These are phyloP conservation scores for Entonaema liquescens DNA, from an alignment of 495 filamentous ascomycete genomes.

Conservation along the genomic window DNA sequence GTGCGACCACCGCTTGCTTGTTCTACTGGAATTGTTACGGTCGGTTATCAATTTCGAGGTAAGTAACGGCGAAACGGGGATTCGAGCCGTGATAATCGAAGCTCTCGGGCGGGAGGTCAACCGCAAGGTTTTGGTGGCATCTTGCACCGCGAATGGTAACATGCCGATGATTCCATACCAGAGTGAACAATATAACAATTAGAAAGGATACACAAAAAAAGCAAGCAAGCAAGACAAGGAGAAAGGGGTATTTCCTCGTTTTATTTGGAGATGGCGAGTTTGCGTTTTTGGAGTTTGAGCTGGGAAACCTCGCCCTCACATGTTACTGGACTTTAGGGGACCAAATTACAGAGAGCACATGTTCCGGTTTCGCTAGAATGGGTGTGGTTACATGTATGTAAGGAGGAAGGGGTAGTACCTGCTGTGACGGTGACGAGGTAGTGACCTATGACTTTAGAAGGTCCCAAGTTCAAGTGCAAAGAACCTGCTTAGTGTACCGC, in stretches of 20 bases:
- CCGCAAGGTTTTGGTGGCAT: slow-evolving; percentile 54
- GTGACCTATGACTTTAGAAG: slow-evolving; percentile 4
- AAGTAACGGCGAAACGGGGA: slow-evolving; percentile 2
- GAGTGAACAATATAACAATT: slow-evolving; percentile 16
- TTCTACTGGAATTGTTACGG: not conserved
- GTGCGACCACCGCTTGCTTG: slow-evolving; percentile 30
- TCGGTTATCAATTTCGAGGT: slow-evolving; percentile 20
- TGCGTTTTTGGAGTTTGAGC: slow-evolving; percentile 6
- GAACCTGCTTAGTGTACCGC: slow-evolving; percentile 15
- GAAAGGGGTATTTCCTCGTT: not conserved
- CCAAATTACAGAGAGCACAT: slow-evolving; percentile 15
- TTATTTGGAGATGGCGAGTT: not conserved
- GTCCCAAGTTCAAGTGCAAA: not conserved
- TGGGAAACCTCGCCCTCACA: slow-evolving; percentile 16
- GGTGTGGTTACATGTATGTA: slow-evolving; percentile 2
- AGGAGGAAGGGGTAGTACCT: not conserved
- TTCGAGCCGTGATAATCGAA: slow-evolving; percentile 22
- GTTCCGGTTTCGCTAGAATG: slow-evolving; percentile 33
- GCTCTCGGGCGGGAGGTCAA: slow-evolving; percentile 41
- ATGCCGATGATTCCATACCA: slow-evolving; percentile 61
- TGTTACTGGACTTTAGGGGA: not conserved
- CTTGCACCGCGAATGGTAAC: slow-evolving; percentile 54
- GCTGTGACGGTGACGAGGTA: slow-evolving; percentile 21
- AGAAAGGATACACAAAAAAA: not conserved
- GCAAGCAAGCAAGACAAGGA: not conserved